Base-by-base conservation (phyloP, 306 rosid genomes). In the Vigna mungo region DNA sequence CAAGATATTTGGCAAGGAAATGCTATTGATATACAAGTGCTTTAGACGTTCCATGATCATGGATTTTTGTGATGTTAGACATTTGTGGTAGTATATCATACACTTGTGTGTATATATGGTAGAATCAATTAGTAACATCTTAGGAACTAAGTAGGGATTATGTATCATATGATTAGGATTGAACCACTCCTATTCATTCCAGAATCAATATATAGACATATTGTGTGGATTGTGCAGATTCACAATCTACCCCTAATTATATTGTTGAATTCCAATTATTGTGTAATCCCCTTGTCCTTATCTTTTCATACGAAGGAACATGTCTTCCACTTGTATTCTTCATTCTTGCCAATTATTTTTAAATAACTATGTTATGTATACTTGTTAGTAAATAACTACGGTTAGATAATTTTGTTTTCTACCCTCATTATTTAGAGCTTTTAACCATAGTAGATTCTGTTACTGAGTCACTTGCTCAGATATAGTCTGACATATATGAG, bases 201-300 rank as follows among this genome's bases (percentile, higher is more conserved):
- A 15, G n/a, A 18, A 60, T 11, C 32, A 60, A 59, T 14, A 25
- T 58, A 12, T 25, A 59, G 7, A 55, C 8, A 25, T 30, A 11
- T 53, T 53, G 34, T 60, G 16, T 60, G 43, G 21, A 60, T 5
- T 30, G 20, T 60, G 10, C 21, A 30, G 36, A 56, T 3, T 10
- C 6, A 2, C 20, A 30, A 15, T 60, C 14, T 30, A 30, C n/a
- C 18, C 66, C 12, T 60, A 30, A 30, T 39, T 64, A 37, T 46
- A 36, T 63, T 63, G 69, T n/a, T 63, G 27, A 63, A 63, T 63
- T 63, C 48, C 17, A 23, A 25, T 9, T 69, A n/a, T 23, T 73
- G 3, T 36, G 3, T 18, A 15, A 41, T 73, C 53, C 16, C 59
- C 46, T 43, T 73, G 13, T 17, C 10, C 37, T 34, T 18, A 34